These are phyloP conservation scores for Pyricularia sp. DNA, from an alignment of 2,329 filamentous ascomycete species.

Conservation along the genomic window DNA sequence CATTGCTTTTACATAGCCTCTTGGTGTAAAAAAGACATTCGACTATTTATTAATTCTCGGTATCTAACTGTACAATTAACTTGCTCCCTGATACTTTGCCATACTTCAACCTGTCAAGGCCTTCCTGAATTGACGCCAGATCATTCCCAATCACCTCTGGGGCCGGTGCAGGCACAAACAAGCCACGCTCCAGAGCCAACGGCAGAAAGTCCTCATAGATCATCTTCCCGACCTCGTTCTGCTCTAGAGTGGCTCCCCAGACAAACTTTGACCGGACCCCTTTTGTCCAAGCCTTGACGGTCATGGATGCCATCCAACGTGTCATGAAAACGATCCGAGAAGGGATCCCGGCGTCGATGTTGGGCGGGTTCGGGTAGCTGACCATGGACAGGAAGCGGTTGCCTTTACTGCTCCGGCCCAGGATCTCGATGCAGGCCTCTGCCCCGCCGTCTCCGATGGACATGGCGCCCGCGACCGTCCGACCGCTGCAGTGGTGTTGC, in stretches of 20 bases:
- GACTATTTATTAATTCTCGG: not conserved
- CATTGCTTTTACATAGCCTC: not conserved
- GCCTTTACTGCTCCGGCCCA: conserved; percentile 1
- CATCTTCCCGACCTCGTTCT: conserved; percentile 1
- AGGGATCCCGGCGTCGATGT: not conserved
- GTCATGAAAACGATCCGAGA: not conserved
- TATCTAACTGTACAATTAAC: not conserved
- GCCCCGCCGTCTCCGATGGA: conserved; percentile 7
- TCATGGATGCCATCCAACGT: not conserved
- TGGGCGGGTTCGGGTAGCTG: not conserved
- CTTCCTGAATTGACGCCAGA: not conserved
- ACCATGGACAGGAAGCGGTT: conserved; percentile 7
- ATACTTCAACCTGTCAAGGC: not conserved
- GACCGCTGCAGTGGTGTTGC: not conserved
- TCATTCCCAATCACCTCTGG: not conserved
- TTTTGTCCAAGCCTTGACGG: not conserved
- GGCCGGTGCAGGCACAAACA: not conserved
- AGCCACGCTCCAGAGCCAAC: not conserved
- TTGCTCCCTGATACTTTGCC: not conserved
- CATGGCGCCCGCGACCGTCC: conserved; percentile 7
- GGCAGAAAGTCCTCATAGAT: not conserved
- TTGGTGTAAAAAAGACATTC: not conserved
- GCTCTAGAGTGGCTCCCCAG: not conserved
- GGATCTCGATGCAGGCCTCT: conserved; percentile 1
- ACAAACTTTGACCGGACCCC: conserved; percentile 3